Evolutionary conservation across 2,329 filamentous ascomycete species (phyloP).

Genomic region (Capronia americana): DNA sequence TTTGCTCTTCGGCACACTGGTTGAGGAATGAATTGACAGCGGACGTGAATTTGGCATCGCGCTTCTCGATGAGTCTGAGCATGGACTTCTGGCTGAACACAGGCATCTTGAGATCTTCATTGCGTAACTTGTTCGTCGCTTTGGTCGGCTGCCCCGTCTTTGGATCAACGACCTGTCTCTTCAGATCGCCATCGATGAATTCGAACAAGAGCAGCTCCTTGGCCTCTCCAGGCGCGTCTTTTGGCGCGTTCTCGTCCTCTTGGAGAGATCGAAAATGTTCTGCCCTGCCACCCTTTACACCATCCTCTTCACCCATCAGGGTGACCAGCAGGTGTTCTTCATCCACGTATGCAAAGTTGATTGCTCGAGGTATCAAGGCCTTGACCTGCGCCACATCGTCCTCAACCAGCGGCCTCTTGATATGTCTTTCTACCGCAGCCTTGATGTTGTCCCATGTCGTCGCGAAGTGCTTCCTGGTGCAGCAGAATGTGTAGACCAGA

Average conservation of each 20-base stretch:
- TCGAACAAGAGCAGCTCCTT: slow-evolving; percentile 86
- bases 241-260: slow-evolving; percentile 45
- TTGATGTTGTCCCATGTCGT: slow-evolving; percentile 92
- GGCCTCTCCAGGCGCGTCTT: slow-evolving; percentile 44
- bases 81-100: slow-evolving; percentile 93
- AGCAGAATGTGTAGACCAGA: slow-evolving; percentile 93
- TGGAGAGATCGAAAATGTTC: slow-evolving; percentile 56
- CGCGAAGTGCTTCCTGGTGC: slow-evolving; percentile 85
- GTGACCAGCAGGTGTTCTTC: slow-evolving; percentile 83
- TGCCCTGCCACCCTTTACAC: slow-evolving; percentile 64
- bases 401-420: slow-evolving; percentile 70
- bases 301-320: slow-evolving; percentile 71
- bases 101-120: slow-evolving; percentile 87
- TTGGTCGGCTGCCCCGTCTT: slow-evolving; percentile 76
- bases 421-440: slow-evolving; percentile 82
- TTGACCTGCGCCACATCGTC: slow-evolving; percentile 85
- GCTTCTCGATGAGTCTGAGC: slow-evolving; percentile 84
- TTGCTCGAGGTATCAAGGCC: slow-evolving; percentile 74
- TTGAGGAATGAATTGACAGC: slow-evolving; percentile 80
- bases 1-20: slow-evolving; percentile 66
- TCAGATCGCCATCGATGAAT: slow-evolving; percentile 89
- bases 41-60: slow-evolving; percentile 80
- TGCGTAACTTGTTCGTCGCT: slow-evolving; percentile 69
- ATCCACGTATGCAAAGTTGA: slow-evolving; percentile 86
- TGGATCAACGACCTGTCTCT: slow-evolving; percentile 73